Base-by-base conservation (phyloP, 129 eudicot species). In the Artemisia tridentata region DNA sequence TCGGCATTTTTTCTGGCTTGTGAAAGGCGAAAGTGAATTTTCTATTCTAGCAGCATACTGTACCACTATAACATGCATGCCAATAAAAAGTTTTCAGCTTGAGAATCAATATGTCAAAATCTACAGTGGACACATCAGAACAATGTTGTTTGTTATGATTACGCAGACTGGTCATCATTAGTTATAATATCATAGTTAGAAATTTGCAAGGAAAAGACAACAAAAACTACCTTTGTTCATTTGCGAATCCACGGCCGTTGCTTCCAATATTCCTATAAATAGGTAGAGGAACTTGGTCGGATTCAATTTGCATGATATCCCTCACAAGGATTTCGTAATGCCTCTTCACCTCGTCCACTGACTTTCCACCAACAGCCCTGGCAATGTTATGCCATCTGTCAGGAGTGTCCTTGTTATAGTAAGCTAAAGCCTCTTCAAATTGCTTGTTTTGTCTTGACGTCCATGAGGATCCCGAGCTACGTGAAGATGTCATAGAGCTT, bases 361-460 rank as follows among this genome's bases (percentile, higher is more conserved):
- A 84, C 74, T 90, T 90, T 51, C 88, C 96, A 68, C 85, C 81
- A 11, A 87, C 86, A 54, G 81, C 84, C 70, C 85, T 73, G 9
- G 96, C 90, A 25, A 90, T 83, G 47, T 90, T 87, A 54, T 82
- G 85, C 96, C 95, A 90, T 17, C 96, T 78, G 65, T 90, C 95
- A 13, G 96, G 96, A 31, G 80, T 87, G 68, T 90, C 96, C 80
- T 80, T 87, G 73, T 87, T 91, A 69, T 84, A 90, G 70, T 25
- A 69, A 46, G 95, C 96, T 48, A 90, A 68, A 45, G 96, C 96
- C 71, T 90, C 96, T 75, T 90, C 96, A 65, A 90, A 90, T 61
- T 87, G 88, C 78, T 90, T 90, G 86, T 90, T 87, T 73, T 90
- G 96, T 79, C 79, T 87, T 8, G 75, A 76, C 0, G 91, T 87